These are phyloP conservation scores for Periconia macrospinosa DNA, from an alignment of 2,329 filamentous ascomycete species.

Conservation along the genomic window DNA sequence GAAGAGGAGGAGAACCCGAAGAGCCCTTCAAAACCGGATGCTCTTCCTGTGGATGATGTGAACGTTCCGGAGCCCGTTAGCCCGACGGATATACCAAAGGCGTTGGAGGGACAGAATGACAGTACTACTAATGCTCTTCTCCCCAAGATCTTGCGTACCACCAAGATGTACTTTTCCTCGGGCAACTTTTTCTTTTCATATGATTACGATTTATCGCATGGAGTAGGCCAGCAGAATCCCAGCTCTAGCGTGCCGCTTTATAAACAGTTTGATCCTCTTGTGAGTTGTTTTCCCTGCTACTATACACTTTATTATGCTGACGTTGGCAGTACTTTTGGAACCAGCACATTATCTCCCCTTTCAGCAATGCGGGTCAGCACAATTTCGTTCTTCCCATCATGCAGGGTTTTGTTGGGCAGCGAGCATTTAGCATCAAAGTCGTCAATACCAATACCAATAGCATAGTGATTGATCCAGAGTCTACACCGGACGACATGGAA, in stretches of 20 bases:
- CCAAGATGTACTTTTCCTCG: constrained; percentile 79
- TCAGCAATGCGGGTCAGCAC: constrained; percentile 73
- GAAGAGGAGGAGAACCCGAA: constrained; percentile 26
- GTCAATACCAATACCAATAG: constrained; percentile 40
- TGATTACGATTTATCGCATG: constrained; percentile 85
- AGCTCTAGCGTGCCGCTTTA: constrained; percentile 64
- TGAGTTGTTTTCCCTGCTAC: constrained; percentile 35
- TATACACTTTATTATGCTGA: constrained; percentile 22
- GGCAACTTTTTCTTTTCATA: constrained; percentile 95
- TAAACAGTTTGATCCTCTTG: constrained; percentile 70
- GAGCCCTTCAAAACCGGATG: constrained; percentile 20
- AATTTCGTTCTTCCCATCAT: constrained; percentile 77
- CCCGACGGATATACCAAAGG: constrained; percentile 40
- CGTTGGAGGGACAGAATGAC: constrained; percentile 33
- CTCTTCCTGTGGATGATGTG: constrained; percentile 22
- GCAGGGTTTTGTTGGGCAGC: constrained; percentile 92
- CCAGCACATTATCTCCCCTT: constrained; percentile 69
- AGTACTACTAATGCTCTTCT: constrained; percentile 55
- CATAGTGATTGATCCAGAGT: constrained; percentile 36
- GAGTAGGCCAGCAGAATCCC: constrained; percentile 48
- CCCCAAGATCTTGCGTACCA: constrained; percentile 81
- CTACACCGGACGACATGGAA: constrained; percentile 39
- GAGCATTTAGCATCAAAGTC: constrained; percentile 71
- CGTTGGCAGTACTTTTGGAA: constrained; percentile 81
- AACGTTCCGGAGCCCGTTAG: constrained; percentile 23